Base-by-base conservation (phyloP, 1,139 yeast genomes). In the Saccharomyces hybrid region DNA sequence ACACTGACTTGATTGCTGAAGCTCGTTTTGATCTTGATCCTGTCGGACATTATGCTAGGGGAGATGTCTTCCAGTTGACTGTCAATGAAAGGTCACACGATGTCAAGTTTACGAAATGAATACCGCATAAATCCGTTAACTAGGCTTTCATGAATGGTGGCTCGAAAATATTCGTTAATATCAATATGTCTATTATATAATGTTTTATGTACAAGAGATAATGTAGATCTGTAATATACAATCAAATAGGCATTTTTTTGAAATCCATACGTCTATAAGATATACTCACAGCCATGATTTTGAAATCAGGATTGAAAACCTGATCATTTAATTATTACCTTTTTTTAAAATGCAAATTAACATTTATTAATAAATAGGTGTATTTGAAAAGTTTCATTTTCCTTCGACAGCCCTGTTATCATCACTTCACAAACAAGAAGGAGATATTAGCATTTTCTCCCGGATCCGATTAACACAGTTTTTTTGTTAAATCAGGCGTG, bases 11-110 rank as follows among this genome's bases (percentile, higher is more conserved):
- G 13, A 38, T 73, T 25, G 55, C 67, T 14, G 71, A 68, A 57
- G 74, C 76, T 4, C 63, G 75, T 48, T 74, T 64, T 54, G 77
- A 73, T 52, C 63, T 73, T 32, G 77, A 74, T 54, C 70, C 71
- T 0, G 63, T 61, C 13, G 77, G 77, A 6, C 77, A 74, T 55
- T 74, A 73, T 55, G 54, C 75, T 20, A 68, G 77, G 57, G 71
- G 71, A 13, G 76, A 73, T 53, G 71, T 74, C 23, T 73, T 73
- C 66, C 67, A 70, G 51, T 57, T 73, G 48, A 67, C 66, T 1
- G 76, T 72, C n/a, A 66, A 72, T 55, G 74, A 71, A 58, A 57
- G 59, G 8, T 56, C 64, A 14, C 55, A 55, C 11, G 59, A 48
- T 16, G 55, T 56, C 11, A 32, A 42, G 14, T 51, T 51, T 25